phyloP scores from a whole-genome alignment of 495 filamentous ascomycete species.

The Tuber calosporum region DNA sequence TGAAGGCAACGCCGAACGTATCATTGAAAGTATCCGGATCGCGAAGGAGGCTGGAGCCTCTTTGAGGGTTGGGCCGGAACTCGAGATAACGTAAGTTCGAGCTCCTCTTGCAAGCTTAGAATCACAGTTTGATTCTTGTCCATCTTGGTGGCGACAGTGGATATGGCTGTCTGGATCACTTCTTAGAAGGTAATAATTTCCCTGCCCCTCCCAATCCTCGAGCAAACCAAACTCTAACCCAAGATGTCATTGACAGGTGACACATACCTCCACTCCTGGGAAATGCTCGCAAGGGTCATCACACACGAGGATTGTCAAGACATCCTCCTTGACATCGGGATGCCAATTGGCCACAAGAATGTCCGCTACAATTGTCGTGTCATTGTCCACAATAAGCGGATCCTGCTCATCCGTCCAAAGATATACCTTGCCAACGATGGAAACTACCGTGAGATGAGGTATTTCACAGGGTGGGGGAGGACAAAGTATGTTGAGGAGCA shows the following conservation, averaged over 20 bases:
- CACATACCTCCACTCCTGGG: slow-evolving; percentile 63
- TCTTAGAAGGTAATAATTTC: slow-evolving; percentile 49
- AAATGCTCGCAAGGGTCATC: slow-evolving; percentile 61
- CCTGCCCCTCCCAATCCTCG: not conserved
- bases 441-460: slow-evolving; percentile 62
- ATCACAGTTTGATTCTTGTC: slow-evolving; percentile 11
- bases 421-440: slow-evolving; percentile 76
- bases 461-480: slow-evolving; percentile 63
- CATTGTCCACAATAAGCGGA: slow-evolving; percentile 59
- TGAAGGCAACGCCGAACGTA: slow-evolving; percentile 67
- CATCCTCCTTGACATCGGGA: slow-evolving; percentile 73
- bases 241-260: slow-evolving; percentile 27
- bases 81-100: slow-evolving; percentile 51
- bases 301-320: slow-evolving; percentile 58
- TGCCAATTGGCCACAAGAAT: slow-evolving; percentile 59
- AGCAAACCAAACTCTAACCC: slow-evolving; percentile 12
- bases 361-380: slow-evolving; percentile 68
- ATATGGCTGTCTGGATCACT: slow-evolving; percentile 68
- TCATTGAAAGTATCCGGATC: slow-evolving; percentile 63
- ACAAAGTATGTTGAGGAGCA: slow-evolving; percentile 61
- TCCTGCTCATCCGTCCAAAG: slow-evolving; percentile 74
- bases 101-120: not conserved
- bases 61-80: slow-evolving; percentile 70
- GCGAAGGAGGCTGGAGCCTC: slow-evolving; percentile 65
- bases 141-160: slow-evolving; percentile 47